Base-by-base conservation (phyloP, 352 stramenopile species). In the Pythium coloratum region DNA sequence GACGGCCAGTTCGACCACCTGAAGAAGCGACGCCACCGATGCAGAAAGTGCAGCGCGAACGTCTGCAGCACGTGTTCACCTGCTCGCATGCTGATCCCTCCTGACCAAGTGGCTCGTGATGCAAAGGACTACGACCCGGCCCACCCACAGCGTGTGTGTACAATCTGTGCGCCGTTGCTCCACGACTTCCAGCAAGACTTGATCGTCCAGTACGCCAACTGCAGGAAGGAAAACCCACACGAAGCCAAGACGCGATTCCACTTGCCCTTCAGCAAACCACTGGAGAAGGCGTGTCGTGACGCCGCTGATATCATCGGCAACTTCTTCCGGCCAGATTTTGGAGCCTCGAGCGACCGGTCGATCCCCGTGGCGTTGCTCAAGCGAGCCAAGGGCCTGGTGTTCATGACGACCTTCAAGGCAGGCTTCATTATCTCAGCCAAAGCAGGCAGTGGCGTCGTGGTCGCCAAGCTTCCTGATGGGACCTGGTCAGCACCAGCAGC, bases 401-500 rank as follows among this genome's bases (percentile, higher is more conserved):
- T 96, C 69, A 76, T 96, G 28, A 96, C 87, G 2, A 82, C 92
- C 28, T 80, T 95, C 63, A 94, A 95, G 55, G 89, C 86, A 7
- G 89, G 89, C 0, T 53, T 96, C 20, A 66, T 96, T 16, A 89
- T 94, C 42, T 90, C 86, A 2, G 89, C 86, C 49, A 94, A 92
- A 60, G 76, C 89, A 26, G 89, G 89, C 32, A 93, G 80, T 0
- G 89, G 89, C 44, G 84, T 98, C 33, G 95, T 98, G 9, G 91
- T 99, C 51, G 90, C 92, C 12, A 91, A 96, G 40, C 63, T 97
- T 0, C 76, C 81, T 9, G 79, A 95, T 59, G 82, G 89, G 16
- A 75, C 81, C 20, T 99, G 95, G 95, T 97, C 88, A 20, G 91
- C 94, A 9, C 95, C 95, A 1, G 97, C 86, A 33, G 95, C 95